phyloP scores from a whole-genome alignment of 2,329 filamentous ascomycete genomes.

The Aspergillus flavus region DNA sequence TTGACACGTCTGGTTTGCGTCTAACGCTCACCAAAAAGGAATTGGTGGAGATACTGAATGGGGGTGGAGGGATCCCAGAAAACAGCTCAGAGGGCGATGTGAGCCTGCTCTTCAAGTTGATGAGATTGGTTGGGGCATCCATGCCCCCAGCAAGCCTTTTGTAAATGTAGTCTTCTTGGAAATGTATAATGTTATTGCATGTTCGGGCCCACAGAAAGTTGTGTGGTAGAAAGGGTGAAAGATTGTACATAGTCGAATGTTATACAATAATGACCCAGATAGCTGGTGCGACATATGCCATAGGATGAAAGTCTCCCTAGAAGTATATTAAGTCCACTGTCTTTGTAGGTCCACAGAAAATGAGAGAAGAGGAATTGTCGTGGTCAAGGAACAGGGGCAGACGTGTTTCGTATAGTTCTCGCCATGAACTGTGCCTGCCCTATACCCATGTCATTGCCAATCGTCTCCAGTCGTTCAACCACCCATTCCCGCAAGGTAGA shows the following conservation, averaged over 20 bases:
- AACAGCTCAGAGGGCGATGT: not conserved
- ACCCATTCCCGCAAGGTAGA: conserved; percentile 7
- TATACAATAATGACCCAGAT: not conserved
- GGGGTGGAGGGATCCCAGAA: not conserved
- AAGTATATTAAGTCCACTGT: no score
- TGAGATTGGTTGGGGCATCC: not conserved
- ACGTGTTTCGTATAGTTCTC: not conserved
- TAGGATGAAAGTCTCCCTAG: not conserved
- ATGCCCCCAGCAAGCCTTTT: not conserved
- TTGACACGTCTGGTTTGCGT: not conserved
- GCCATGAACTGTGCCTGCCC: conserved; percentile 13
- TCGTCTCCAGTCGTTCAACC: not conserved
- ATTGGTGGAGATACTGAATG: not conserved
- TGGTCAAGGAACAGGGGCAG: not conserved
- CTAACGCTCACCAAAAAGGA: not conserved
- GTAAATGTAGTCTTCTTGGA: not conserved
- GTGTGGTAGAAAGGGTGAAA: not conserved
- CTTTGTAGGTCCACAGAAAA: not conserved
- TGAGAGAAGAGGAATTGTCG: not conserved
- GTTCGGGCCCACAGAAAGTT: not conserved
- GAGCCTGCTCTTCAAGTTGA: not conserved
- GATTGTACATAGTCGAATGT: not conserved
- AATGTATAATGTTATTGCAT: not conserved
- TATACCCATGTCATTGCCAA: conserved; percentile 11
- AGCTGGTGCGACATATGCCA: not conserved